Evolutionary conservation across 2,329 filamentous ascomycete genomes (phyloP).

Genomic region (Hypoxylon sp.): DNA sequence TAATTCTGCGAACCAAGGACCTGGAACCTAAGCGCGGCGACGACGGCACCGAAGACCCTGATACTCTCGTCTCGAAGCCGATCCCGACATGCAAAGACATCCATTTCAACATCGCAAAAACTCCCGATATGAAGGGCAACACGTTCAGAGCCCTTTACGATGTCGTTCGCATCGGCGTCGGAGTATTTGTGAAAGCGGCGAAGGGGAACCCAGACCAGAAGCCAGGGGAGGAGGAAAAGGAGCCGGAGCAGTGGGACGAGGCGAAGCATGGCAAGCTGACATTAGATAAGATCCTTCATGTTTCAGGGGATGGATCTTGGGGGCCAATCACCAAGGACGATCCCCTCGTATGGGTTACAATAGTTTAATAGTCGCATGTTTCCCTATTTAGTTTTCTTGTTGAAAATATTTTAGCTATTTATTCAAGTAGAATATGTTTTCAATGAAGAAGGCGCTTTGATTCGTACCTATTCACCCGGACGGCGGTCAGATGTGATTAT

Average conservation of each 20-base stretch:
- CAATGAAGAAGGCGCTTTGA: background rate
- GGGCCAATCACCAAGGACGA: conserved; percentile 32
- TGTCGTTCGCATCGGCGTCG: conserved; percentile 22
- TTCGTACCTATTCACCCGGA: background rate
- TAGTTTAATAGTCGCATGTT: conserved; percentile 12
- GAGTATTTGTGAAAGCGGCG: conserved; percentile 26
- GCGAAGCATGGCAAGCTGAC: conserved; percentile 35
- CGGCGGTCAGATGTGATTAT: background rate
- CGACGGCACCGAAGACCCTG: conserved; percentile 1
- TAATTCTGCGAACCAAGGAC: conserved; percentile 27
- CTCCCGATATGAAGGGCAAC: conserved; percentile 6
- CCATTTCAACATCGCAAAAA: conserved; percentile 14
- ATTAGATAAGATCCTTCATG: conserved; percentile 36
- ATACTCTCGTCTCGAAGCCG: conserved; percentile 2
- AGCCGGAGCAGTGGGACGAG: conserved; percentile 28
- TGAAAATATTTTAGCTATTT: conserved; percentile 6
- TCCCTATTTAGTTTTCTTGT: background rate
- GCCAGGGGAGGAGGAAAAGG: conserved; percentile 7
- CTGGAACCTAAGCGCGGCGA: conserved; percentile 13
- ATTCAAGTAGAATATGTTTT: background rate
- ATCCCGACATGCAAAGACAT: conserved; percentile 14
- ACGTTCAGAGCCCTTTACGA: conserved; percentile 24
- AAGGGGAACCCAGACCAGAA: conserved; percentile 11
- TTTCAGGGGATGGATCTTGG: conserved; percentile 29
- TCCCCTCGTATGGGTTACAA: conserved; percentile 21